A percentile compares a stretch with the other conserved stretches of the same genome.
Conservation (phyloP, 2,329 filamentous ascomycete species). For the Neonectria faginata region DNA sequence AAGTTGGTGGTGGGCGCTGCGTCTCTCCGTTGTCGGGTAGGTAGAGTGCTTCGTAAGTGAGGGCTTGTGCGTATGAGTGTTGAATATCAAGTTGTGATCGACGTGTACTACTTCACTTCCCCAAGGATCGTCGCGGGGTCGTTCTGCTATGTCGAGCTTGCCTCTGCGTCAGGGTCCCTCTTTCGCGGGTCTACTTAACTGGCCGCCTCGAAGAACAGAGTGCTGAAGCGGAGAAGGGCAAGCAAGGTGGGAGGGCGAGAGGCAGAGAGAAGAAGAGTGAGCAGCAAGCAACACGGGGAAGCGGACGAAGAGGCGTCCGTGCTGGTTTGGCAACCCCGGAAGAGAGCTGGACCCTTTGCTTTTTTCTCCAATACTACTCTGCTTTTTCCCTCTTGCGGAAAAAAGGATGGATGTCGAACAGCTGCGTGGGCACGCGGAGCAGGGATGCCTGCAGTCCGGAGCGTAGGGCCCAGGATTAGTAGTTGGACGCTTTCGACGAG, state of each 20-base stretch:
- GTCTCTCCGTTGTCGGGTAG: not conserved
- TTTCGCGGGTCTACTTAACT: conserved; percentile 17
- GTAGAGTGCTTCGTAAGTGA: conserved; percentile 7
- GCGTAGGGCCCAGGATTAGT: conserved; percentile 10
- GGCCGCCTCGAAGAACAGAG: conserved; percentile 9
- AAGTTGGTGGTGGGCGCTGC: not conserved
- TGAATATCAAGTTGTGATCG: conserved; percentile 10
- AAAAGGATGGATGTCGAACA: not conserved
- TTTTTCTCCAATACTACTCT: not conserved
- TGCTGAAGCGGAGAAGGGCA: conserved; percentile 1
- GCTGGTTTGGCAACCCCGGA: conserved; percentile 12
- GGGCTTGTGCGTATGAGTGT: conserved; percentile 8
- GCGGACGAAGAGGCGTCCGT: conserved; percentile 15
- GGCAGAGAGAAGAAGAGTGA: conserved; percentile 13
- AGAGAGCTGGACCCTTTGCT: conserved; percentile 4
- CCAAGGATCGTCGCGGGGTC: not conserved
- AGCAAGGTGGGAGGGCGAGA: conserved; percentile 6
- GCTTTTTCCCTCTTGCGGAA: conserved; percentile 19
- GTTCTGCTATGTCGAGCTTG: not conserved
- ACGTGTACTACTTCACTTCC: not conserved
- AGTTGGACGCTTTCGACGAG: not conserved
- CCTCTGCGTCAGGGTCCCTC: conserved; percentile 9
- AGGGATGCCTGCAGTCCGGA: conserved; percentile 11
- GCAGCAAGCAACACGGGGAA: conserved; percentile 10
- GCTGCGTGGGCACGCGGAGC: not conserved